Percentiles rank a stretch among this genome's conserved stretches.
Evolutionary conservation across 331 rosid species (phyloP).

Genomic region (Acacia pycnantha): DNA sequence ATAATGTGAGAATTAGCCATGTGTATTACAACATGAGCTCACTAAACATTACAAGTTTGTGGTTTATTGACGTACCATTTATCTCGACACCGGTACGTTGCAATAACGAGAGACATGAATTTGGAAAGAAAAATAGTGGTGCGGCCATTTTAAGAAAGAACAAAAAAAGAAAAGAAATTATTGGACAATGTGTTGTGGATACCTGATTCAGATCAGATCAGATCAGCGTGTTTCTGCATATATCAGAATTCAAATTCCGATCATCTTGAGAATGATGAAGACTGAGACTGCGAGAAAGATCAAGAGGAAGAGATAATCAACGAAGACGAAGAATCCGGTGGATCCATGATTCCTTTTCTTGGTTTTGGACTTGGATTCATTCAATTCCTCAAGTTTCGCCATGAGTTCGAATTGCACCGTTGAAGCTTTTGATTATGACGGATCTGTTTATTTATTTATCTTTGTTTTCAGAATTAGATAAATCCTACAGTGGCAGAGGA

Average conservation of each 20-base stretch:
- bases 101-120: background rate
- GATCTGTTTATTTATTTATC: background rate
- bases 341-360: slow-evolving; percentile 62
- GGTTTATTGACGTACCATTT: background rate
- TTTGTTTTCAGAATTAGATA: background rate
- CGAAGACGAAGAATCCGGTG: slow-evolving; percentile 54
- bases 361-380: slow-evolving; percentile 30
- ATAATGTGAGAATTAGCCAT: background rate
- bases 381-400: slow-evolving; percentile 58
- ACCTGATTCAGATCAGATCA: slow-evolving; percentile 40
- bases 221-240: background rate
- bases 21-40: background rate
- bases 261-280: slow-evolving; percentile 57
- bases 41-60: background rate
- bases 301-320: slow-evolving; percentile 42
- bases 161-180: background rate
- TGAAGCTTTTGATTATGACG: background rate
- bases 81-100: background rate
- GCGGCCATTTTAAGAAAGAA: background rate
- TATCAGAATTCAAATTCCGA: slow-evolving; percentile 42
- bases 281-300: slow-evolving; percentile 55
- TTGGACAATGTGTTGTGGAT: background rate
- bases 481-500: background rate
- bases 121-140: background rate
- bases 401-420: slow-evolving; percentile 29